Base-by-base conservation (phyloP, 2,329 filamentous ascomycete genomes). In the Clarireedia sp. region DNA sequence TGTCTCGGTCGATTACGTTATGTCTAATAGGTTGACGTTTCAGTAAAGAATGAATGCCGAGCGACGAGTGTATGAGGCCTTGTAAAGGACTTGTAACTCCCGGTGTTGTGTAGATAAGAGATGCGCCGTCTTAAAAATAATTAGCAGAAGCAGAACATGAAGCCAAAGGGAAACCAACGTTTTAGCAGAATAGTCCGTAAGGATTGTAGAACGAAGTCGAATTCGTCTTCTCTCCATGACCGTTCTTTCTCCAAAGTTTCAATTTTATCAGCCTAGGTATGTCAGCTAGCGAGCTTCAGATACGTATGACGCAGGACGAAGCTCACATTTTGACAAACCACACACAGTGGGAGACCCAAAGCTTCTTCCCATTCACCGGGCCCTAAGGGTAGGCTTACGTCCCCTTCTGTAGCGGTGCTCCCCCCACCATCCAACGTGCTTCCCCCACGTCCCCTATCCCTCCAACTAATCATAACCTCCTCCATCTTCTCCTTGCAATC, bases 331-430 rank as follows among this genome's bases (percentile, higher is more conserved):
- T 97, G 91, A 69, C 92, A 96, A n/a, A 97, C 90, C 8, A 99
- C 87, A 67, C 89, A 95, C 38, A 99, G 75, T 0, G 90, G 90
- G 54, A 99, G 73, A 0, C 91, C 91, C 8, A 96, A 73, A 5
- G 85, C 89, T 66, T 95, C 90, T 60, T 95, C 89, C 89, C 91
- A 96, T 72, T 96, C 91, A 54, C 92, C 91, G 1, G 88, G 89
- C 0, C 91, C 91, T 1, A 92, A 72, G 1, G 90, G 90, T 59
- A 95, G 76, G 46, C 83, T 81, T 24, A 87, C 81, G 57, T 88
- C 83, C 3, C 79, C 81, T 56, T 88, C 85, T 3, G 81, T 75
- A n/a, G 81, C 75, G 14, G 77, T 77, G 21, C 73, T 73, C 19
- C 60, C 56, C 21, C 80, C 81, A 33, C 81, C 81, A 64, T 89